Evolutionary conservation across 805 yeast genomes (phyloP), one percentile per base, ranked within the genome.

Genomic region (Saccharomycopsis lassenensis): DNA sequence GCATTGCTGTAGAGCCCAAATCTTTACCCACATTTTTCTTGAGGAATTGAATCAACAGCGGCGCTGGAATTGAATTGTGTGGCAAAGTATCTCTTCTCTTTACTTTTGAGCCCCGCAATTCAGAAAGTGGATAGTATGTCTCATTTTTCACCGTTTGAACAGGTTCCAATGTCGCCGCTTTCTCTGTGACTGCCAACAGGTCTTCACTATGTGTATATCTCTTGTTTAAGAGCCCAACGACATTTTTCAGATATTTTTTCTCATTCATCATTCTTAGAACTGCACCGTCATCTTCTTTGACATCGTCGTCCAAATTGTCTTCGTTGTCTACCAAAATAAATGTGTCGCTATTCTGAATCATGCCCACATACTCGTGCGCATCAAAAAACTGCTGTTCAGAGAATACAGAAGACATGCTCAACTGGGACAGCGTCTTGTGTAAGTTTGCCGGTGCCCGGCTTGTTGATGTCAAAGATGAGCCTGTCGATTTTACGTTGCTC

Each of bases 1-100:
- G 98, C 87, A 89, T 86, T 0, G 95, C 77, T 30, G 87, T 70
- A 1, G 85, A 67, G 0, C 86, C 67, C 39, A 91, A 55, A 55
- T 89, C 97, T 51, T 87, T 89, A 15, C 96, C 96, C 7, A 89
- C 91, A 48, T 85, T 86, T 55, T 87, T 87, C 40, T 95, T 69
- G 33, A 91, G 65, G 48, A 86, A 73, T 1, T 84, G 69, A 37
- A 89, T 61, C 24, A 89, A 56, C 44, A 91, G 79, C 7, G 95
- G 95, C 2, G 97, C 97, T 0, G 74, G 60, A 23, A n/a, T n/a
- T n/a, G n/a, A n/a, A n/a, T n/a, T n/a, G n/a, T n/a, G n/a, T n/a
- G n/a, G n/a, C n/a, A n/a, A n/a, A n/a, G n/a, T n/a, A n/a, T n/a
- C n/a, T n/a, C n/a, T n/a, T n/a, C 7, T 12, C 15, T 10, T 7